Conservation (phyloP, 805 yeast species). For the Brettanomyces custersianus region DNA sequence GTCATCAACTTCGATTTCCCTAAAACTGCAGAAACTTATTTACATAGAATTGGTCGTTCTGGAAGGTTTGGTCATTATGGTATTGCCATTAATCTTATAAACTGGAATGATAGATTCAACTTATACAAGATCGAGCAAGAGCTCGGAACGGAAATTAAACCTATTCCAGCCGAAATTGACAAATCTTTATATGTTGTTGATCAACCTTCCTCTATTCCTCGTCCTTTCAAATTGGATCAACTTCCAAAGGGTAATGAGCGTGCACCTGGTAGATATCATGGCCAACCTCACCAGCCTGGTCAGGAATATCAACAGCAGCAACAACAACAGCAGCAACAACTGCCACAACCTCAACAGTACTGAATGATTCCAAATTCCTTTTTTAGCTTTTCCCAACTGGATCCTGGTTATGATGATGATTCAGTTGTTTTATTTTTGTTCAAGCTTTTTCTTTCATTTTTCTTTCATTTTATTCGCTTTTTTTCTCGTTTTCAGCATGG, state of each 20-base stretch:
- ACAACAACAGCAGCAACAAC: conserved; percentile 8
- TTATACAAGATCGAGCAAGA: conserved; percentile 94
- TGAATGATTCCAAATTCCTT: conserved; percentile 2
- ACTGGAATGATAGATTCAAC: conserved; percentile 93
- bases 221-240: conserved; percentile 74
- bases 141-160: conserved; percentile 93
- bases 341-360: conserved; percentile 5
- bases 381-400: conserved; percentile 7
- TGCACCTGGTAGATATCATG: conserved; percentile 16
- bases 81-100: conserved; percentile 90
- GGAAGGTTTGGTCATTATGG: conserved; percentile 99
- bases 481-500: conserved; percentile 3
- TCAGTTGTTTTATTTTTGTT: conserved; percentile 3
- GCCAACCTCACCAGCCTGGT: conserved; percentile 23
- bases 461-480: conserved; percentile 6
- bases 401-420: conserved; percentile 6
- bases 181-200: conserved; percentile 81
- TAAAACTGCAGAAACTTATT: conserved; percentile 92
- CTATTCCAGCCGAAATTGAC: conserved; percentile 92
- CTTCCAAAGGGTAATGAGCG: conserved; percentile 24
- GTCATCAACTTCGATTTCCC: conserved; percentile 98
- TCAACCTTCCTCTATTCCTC: conserved; percentile 67
- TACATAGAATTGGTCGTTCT: conserved; percentile 98
- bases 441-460: conserved; percentile 7
- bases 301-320: conserved; percentile 14